Conservation (phyloP, 2,329 filamentous ascomycete genomes). For the Elsinoe australis region DNA sequence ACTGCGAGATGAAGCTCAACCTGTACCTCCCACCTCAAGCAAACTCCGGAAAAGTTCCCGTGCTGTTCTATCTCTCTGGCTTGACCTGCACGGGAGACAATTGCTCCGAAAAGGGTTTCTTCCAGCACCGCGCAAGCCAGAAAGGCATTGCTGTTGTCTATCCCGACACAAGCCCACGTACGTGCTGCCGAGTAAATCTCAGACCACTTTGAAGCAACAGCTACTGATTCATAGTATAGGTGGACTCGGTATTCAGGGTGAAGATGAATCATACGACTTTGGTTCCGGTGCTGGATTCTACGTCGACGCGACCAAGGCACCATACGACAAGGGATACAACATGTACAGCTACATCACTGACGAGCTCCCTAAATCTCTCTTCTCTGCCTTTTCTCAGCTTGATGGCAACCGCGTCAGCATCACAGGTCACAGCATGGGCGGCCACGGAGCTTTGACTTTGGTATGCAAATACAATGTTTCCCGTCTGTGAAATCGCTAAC, state of each 20-base stretch:
- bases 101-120: conserved; percentile 72
- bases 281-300: conserved; percentile 92
- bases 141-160: conserved; percentile 87
- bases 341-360: conserved; percentile 92
- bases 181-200: conserved; percentile 25
- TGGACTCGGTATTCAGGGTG: conserved; percentile 69
- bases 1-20: conserved; percentile 86
- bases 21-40: conserved; percentile 78
- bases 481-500: background rate
- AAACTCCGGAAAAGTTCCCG: conserved; percentile 58
- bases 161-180: conserved; percentile 88
- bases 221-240: conserved; percentile 37
- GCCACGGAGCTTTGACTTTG: conserved; percentile 86
- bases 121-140: conserved; percentile 72
- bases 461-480: conserved; percentile 31
- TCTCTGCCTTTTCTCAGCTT: conserved; percentile 61
- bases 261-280: conserved; percentile 87
- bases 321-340: conserved; percentile 71
- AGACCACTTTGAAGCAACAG: background rate
- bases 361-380: conserved; percentile 76
- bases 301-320: conserved; percentile 69
- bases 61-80: conserved; percentile 88
- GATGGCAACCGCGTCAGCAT: conserved; percentile 69
- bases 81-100: conserved; percentile 90
- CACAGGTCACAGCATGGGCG: conserved; percentile 94